phyloP scores from a whole-genome alignment of 176 grass and related monocot species.

The Bromus sterilis region DNA sequence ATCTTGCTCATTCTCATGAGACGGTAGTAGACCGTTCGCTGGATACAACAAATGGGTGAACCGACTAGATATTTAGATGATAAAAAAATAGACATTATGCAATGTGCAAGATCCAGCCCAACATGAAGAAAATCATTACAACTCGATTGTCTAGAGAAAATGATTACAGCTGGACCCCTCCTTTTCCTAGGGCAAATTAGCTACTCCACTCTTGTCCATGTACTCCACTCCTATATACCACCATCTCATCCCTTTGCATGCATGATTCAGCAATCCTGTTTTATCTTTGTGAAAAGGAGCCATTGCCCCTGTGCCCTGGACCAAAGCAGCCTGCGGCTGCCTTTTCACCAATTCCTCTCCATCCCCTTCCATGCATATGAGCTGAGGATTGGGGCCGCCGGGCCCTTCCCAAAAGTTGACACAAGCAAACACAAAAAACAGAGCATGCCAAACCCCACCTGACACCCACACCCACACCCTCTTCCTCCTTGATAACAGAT shows the following conservation, averaged over 20 bases:
- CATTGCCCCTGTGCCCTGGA: neutral
- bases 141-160: neutral
- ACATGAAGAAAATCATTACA: neutral
- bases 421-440: neutral
- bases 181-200: neutral
- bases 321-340: neutral
- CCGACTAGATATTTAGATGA: neutral
- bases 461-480: neutral
- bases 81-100: neutral
- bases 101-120: neutral
- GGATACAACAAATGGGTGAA: neutral
- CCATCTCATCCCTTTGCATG: neutral
- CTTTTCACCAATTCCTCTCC: slow-evolving; percentile 1
- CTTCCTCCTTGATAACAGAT: neutral
- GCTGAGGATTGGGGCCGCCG: neutral
- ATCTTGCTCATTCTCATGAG: neutral
- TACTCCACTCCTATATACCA: neutral
- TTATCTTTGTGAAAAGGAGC: slow-evolving; percentile 1
- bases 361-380: neutral
- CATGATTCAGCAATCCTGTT: neutral
- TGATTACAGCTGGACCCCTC: neutral
- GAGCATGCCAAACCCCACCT: neutral
- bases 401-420: slow-evolving; percentile 10
- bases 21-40: neutral
- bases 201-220: neutral